These are phyloP conservation scores for Pseudogymnoascus pannorum DNA, from an alignment of 2,329 filamentous ascomycete species.

Conservation along the genomic window DNA sequence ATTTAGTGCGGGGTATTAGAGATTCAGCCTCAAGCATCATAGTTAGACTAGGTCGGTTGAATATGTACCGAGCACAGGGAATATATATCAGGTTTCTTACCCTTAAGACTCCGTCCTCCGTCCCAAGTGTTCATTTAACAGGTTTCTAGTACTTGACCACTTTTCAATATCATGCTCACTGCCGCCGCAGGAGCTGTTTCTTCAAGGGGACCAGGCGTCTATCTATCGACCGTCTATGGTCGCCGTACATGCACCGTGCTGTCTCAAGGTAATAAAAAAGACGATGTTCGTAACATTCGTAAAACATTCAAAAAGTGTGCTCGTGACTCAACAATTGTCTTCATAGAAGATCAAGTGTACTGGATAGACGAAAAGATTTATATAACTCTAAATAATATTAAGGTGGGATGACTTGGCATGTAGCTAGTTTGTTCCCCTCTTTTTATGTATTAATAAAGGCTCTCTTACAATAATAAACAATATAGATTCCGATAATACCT, in stretches of 20 bases:
- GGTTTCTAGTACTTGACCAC: no score
- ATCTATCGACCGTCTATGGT: not conserved
- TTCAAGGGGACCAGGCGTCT: not conserved
- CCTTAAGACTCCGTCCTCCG: no score
- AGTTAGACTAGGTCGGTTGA: no score
- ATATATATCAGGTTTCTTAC: no score
- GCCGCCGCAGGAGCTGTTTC: not conserved
- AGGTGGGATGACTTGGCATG: slow-evolving; percentile 27
- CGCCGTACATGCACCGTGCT: not conserved
- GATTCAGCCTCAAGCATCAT: no score
- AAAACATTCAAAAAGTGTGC: no score
- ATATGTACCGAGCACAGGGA: no score
- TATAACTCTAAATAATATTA: slow-evolving; percentile 41
- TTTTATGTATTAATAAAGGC: not conserved
- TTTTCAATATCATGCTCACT: not conserved
- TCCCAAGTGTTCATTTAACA: no score
- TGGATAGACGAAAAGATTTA: slow-evolving; percentile 44
- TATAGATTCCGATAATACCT: slow-evolving; percentile 39
- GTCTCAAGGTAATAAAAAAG: not conserved
- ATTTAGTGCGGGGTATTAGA: no score
- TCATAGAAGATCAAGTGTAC: slow-evolving; percentile 43
- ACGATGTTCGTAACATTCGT: not conserved
- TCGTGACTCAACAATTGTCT: slow-evolving; percentile 34
- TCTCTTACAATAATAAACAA: slow-evolving; percentile 22
- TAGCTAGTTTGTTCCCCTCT: no score